Evolutionary conservation across 257 asterid species (phyloP).

Genomic region (Verbascum thapsus): DNA sequence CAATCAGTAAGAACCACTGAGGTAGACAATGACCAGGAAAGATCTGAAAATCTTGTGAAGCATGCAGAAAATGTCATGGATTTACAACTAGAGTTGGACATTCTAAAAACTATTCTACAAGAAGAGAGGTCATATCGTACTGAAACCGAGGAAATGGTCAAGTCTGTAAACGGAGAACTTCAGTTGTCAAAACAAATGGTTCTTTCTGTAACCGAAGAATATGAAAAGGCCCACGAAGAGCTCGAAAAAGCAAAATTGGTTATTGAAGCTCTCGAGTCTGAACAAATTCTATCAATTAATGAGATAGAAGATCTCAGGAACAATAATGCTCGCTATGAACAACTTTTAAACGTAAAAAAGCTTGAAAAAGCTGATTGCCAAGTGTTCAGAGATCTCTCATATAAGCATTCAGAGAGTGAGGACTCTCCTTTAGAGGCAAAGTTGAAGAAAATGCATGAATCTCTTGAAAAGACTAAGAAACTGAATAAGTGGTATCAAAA

Average conservation of each 20-base stretch:
- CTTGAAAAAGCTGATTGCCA: slow-evolving; percentile 44
- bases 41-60: slow-evolving; percentile 32
- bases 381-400: slow-evolving; percentile 49
- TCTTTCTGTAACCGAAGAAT: slow-evolving; percentile 47
- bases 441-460: slow-evolving; percentile 79
- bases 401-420: slow-evolving; percentile 38
- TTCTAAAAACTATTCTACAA: slow-evolving; percentile 71
- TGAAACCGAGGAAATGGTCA: slow-evolving; percentile 56
- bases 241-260: slow-evolving; percentile 59
- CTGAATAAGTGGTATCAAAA: slow-evolving; percentile 65
- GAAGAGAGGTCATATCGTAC: slow-evolving; percentile 66
- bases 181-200: slow-evolving; percentile 57
- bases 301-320: slow-evolving; percentile 76
- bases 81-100: slow-evolving; percentile 90
- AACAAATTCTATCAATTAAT: slow-evolving; percentile 60
- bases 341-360: slow-evolving; percentile 54
- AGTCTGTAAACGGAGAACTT: slow-evolving; percentile 54
- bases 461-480: slow-evolving; percentile 84
- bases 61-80: slow-evolving; percentile 58
- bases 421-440: slow-evolving; percentile 68
- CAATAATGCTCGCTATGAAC: slow-evolving; percentile 45
- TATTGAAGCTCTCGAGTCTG: slow-evolving; percentile 91
- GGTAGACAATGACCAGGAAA: slow-evolving; percentile 40
- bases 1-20: slow-evolving; percentile 33
- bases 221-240: slow-evolving; percentile 56